phyloP scores from a whole-genome alignment of 192 early-diverging fungal species.

The Nowakowskiella sp. region DNA sequence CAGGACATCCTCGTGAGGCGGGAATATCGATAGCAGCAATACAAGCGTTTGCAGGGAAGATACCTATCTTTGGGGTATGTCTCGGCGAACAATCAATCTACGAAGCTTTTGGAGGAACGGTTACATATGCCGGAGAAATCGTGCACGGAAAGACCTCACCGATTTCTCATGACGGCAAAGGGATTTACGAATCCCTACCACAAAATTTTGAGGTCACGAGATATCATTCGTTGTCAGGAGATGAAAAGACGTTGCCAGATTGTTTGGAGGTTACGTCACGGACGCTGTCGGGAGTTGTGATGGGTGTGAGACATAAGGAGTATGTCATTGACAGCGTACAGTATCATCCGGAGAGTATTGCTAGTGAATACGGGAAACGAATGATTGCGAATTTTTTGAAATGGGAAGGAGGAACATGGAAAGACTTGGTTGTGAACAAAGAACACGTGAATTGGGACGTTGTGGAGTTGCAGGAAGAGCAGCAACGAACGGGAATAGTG shows the following conservation, averaged over 20 bases:
- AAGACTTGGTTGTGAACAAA: constrained; percentile 26
- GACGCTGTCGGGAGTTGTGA: constrained; percentile 76
- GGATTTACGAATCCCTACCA: constrained; percentile 74
- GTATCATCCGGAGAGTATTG: constrained; percentile 96
- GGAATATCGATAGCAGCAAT: constrained; percentile 88
- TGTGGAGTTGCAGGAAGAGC: constrained; percentile 2
- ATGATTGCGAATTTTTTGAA: constrained; percentile 88
- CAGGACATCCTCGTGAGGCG: constrained; percentile 87
- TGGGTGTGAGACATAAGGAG: constrained; percentile 89
- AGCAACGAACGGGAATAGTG: constrained; percentile 5
- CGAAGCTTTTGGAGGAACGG: constrained; percentile 88
- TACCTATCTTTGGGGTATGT: constrained; percentile 96
- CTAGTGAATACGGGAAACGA: constrained; percentile 79
- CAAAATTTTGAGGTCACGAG: constrained; percentile 85
- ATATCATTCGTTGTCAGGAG: constrained; percentile 94
- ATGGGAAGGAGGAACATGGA: constrained; percentile 84
- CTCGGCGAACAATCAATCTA: constrained; percentile 98
- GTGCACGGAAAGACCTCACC: constrained; percentile 92
- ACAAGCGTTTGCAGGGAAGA: constrained; percentile 78
- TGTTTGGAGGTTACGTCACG: constrained; percentile 78
- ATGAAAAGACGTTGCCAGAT: constrained; percentile 63
- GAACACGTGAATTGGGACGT: not conserved
- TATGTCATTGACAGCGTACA: constrained; percentile 93
- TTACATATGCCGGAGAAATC: constrained; percentile 90
- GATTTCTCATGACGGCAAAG: constrained; percentile 86